A percentile compares a stretch with the other conserved stretches of the same genome.
Conservation (phyloP, 306 rosid species). For the Biancaea sappan region DNA sequence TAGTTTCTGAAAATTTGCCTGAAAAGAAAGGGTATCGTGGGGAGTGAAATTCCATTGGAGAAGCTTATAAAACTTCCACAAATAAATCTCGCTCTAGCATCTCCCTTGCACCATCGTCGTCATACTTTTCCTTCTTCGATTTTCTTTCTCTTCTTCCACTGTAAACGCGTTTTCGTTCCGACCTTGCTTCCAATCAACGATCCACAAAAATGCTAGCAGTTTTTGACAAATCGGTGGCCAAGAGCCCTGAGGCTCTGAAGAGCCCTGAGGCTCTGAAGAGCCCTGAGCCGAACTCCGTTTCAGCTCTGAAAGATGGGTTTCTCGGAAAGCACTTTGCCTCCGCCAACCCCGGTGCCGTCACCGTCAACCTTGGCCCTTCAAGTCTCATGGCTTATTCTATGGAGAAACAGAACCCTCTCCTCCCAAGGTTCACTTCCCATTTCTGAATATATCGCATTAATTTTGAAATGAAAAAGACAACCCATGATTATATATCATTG, state of each 20-base stretch:
- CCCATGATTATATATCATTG: neutral
- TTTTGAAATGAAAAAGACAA: neutral
- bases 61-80: constrained; percentile 16
- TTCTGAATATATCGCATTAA: neutral
- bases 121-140: neutral
- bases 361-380: constrained; percentile 67
- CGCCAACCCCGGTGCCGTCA: constrained; percentile 64
- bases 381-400: constrained; percentile 69
- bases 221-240: constrained; percentile 84
- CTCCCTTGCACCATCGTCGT: neutral
- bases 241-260: constrained; percentile 78
- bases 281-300: constrained; percentile 60
- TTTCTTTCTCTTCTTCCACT: neutral
- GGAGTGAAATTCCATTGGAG: constrained; percentile 9
- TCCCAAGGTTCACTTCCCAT: constrained; percentile 66
- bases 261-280: constrained; percentile 67
- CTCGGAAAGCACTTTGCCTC: constrained; percentile 67
- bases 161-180: neutral
- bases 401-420: constrained; percentile 71
- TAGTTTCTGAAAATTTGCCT: constrained; percentile 6
- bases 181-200: constrained; percentile 25
- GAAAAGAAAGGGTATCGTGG: constrained; percentile 26
- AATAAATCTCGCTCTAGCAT: no score
- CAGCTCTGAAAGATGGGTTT: constrained; percentile 75
- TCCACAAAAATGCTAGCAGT: constrained; percentile 80